Evolutionary conservation across 2,329 filamentous ascomycete species (phyloP).

Genomic region (Verticillium zaregamsianum): DNA sequence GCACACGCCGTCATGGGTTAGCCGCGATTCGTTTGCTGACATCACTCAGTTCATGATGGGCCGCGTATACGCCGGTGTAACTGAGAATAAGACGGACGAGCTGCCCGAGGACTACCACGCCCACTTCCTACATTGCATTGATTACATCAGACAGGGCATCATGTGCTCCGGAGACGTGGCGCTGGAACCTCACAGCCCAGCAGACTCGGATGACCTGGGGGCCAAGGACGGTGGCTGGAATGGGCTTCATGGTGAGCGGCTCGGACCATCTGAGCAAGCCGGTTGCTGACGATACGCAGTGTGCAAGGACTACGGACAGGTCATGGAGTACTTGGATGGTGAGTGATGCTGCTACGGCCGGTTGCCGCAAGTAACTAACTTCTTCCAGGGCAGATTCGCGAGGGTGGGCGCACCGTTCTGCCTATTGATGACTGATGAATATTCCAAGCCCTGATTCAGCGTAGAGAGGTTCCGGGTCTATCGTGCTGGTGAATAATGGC

Average conservation of each 20-base stretch:
- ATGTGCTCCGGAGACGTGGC: slow-evolving; percentile 26
- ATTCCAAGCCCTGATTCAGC: too few relatives aligned
- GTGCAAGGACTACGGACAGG: slow-evolving; percentile 31
- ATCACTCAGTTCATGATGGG: slow-evolving; percentile 26
- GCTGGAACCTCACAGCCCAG: slow-evolving; percentile 30
- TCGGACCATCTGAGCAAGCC: not conserved
- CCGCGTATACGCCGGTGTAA: slow-evolving; percentile 23
- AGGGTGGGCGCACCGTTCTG: slow-evolving; percentile 17
- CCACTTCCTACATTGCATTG: slow-evolving; percentile 37
- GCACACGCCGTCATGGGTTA: slow-evolving; percentile 2
- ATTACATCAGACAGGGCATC: slow-evolving; percentile 34
- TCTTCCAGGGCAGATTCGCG: slow-evolving; percentile 15
- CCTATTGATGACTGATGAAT: slow-evolving; percentile 15
- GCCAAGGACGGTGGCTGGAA: slow-evolving; percentile 33
- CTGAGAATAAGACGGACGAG: slow-evolving; percentile 9
- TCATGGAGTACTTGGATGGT: slow-evolving; percentile 31
- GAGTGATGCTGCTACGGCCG: not conserved
- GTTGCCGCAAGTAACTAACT: not conserved
- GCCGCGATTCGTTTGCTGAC: not conserved
- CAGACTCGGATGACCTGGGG: slow-evolving; percentile 32
- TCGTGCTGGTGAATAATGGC: too few relatives aligned
- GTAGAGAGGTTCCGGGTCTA: too few relatives aligned
- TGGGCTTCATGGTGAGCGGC: slow-evolving; percentile 29
- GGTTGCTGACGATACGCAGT: slow-evolving; percentile 16
- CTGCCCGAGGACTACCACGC: slow-evolving; percentile 21